Conservation (phyloP, 306 rosid genomes). For the Glycine tomentella region DNA sequence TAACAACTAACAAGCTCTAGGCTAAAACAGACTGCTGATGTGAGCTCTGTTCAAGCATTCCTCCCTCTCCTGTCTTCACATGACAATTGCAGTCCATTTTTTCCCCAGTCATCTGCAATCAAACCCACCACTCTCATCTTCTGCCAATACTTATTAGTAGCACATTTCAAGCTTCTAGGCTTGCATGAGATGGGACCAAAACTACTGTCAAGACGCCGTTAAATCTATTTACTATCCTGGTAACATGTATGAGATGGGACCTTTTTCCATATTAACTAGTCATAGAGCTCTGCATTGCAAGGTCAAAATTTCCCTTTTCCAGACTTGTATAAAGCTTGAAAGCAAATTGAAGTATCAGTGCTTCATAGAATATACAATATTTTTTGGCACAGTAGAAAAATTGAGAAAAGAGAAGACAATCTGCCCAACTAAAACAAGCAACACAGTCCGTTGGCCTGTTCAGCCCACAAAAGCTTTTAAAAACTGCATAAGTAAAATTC, state of each 20-base stretch:
- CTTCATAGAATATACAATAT: too few species aligned
- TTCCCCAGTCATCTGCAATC: not conserved
- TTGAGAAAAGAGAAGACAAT: too few species aligned
- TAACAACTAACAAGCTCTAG: conserved; percentile 1
- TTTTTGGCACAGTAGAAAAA: too few species aligned
- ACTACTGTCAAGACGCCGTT: not conserved
- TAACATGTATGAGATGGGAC: not conserved
- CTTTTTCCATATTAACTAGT: not conserved
- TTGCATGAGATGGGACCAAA: not conserved
- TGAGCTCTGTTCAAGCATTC: conserved; percentile 21
- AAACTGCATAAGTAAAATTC: too few species aligned
- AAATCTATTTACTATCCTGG: not conserved
- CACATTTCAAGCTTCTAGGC: not conserved
- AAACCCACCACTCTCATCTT: conserved; percentile 16
- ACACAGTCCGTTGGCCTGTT: too few species aligned
- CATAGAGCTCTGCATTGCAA: not conserved
- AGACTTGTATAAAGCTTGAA: not conserved
- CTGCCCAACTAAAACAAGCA: too few species aligned
- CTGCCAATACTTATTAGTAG: not conserved
- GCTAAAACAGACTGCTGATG: not conserved
- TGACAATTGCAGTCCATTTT: not conserved
- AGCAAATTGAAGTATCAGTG: not conserved
- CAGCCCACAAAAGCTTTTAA: too few species aligned
- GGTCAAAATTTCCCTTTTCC: not conserved
- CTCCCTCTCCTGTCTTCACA: not conserved